A percentile compares a stretch with the other conserved stretches of the same genome.
Conservation (phyloP, 208 protist genomes). For the Acanthamoeba rhysodes region DNA sequence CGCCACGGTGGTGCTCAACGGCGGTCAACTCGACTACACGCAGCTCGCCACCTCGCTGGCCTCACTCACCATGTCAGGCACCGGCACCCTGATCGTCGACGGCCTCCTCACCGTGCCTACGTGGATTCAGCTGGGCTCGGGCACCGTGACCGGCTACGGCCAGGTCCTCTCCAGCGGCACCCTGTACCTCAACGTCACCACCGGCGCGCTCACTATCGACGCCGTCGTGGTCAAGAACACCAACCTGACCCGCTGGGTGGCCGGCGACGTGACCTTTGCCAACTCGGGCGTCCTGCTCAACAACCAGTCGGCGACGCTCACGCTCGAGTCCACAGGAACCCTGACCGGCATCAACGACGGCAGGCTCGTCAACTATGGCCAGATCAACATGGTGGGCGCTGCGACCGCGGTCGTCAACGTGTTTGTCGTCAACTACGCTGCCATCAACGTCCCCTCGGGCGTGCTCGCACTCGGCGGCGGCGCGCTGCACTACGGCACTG, state of each 20-base stretch:
- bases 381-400: slow-evolving; percentile 50
- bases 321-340: slow-evolving; percentile 25
- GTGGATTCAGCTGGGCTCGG: not conserved
- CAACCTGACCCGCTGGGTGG: slow-evolving; percentile 64
- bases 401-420: slow-evolving; percentile 7
- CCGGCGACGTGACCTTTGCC: slow-evolving; percentile 23
- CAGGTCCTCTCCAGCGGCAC: slow-evolving; percentile 26
- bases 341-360: not conserved
- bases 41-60: slow-evolving; percentile 37
- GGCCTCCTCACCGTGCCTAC: slow-evolving; percentile 42
- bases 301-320: not conserved
- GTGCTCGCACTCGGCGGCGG: not conserved
- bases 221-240: not conserved
- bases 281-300: slow-evolving; percentile 50
- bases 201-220: slow-evolving; percentile 9
- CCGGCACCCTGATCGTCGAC: slow-evolving; percentile 40
- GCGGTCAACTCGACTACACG: slow-evolving; percentile 54
- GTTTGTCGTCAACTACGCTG: slow-evolving; percentile 37
- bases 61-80: slow-evolving; percentile 32
- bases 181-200: slow-evolving; percentile 52
- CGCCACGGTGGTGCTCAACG: slow-evolving; percentile 9
- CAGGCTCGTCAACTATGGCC: slow-evolving; percentile 50
- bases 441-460: not conserved
- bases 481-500: not conserved
- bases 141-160: slow-evolving; percentile 52